phyloP scores from a whole-genome alignment of 176 grass and related monocot species.

The Chrysopogon serrulatus region DNA sequence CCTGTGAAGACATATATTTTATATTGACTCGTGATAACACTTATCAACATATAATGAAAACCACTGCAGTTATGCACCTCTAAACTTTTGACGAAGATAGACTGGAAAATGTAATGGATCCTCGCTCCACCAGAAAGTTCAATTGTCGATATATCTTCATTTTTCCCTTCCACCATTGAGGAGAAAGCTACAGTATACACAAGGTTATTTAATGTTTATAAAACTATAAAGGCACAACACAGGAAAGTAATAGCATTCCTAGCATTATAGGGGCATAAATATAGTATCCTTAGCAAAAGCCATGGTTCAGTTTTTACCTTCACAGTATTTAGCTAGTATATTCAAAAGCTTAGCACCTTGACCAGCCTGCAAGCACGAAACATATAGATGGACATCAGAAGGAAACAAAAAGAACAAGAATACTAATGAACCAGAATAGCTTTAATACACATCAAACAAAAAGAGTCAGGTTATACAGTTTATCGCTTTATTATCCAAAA shows the following conservation, averaged over 20 bases:
- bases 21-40: neutral
- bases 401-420: constrained; percentile 18
- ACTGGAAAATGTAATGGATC: constrained; percentile 98
- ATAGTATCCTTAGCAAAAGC: neutral
- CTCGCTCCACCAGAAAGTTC: constrained; percentile 98
- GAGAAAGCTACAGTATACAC: constrained; percentile 72
- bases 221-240: constrained; percentile 5
- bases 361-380: constrained; percentile 58
- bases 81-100: constrained; percentile 95
- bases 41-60: neutral
- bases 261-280: neutral
- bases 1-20: constrained; percentile 39
- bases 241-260: constrained; percentile 1
- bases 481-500: constrained; percentile 1
- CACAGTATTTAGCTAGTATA: constrained; percentile 96
- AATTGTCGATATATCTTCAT: constrained; percentile 79
- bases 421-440: neutral
- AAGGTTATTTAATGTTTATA: neutral
- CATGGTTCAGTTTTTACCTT: constrained; percentile 53
- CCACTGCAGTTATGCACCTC: constrained; percentile 43
- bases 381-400: constrained; percentile 8
- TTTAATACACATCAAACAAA: constrained; percentile 3
- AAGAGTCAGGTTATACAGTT: neutral
- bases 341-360: constrained; percentile 91
- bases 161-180: constrained; percentile 95